Evolutionary conservation across 2,329 filamentous ascomycete species (phyloP).

Genomic region (Ophiocordyceps camponoti-leonardi): DNA sequence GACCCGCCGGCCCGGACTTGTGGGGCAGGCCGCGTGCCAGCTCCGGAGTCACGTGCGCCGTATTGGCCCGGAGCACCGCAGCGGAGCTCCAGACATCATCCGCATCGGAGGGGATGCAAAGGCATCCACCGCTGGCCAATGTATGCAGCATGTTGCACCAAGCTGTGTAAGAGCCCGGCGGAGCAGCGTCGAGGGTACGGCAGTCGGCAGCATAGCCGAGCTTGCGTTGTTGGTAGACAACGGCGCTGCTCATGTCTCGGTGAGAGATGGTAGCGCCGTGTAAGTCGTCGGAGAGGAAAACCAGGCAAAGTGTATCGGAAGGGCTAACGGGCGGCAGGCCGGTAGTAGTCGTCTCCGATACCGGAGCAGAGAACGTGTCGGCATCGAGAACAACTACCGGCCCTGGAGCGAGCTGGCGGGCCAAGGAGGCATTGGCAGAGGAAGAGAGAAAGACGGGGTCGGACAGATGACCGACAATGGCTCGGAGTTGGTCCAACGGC

Average conservation of each 20-base stretch:
- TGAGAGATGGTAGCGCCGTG: background rate
- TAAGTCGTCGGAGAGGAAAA: background rate
- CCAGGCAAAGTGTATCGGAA: constrained; percentile 1
- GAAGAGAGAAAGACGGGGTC: background rate
- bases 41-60: constrained; percentile 1
- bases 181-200: background rate
- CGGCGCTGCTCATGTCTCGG: constrained; percentile 1
- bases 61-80: background rate
- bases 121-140: constrained; percentile 1
- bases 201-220: background rate
- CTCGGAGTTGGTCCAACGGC: background rate
- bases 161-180: background rate
- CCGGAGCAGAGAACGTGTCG: background rate
- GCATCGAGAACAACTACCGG: background rate
- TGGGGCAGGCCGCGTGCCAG: background rate
- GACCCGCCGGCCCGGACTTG: background rate
- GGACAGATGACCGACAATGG: background rate
- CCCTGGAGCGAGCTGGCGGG: background rate
- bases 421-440: background rate
- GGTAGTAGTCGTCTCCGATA: background rate
- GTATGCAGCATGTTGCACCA: constrained; percentile 2
- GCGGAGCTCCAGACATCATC: background rate
- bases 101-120: background rate
- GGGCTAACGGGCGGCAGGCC: constrained; percentile 1
- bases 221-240: constrained; percentile 1